Conservation (phyloP, 345 rosid genomes). For the Eucalyptus tenuipes region DNA sequence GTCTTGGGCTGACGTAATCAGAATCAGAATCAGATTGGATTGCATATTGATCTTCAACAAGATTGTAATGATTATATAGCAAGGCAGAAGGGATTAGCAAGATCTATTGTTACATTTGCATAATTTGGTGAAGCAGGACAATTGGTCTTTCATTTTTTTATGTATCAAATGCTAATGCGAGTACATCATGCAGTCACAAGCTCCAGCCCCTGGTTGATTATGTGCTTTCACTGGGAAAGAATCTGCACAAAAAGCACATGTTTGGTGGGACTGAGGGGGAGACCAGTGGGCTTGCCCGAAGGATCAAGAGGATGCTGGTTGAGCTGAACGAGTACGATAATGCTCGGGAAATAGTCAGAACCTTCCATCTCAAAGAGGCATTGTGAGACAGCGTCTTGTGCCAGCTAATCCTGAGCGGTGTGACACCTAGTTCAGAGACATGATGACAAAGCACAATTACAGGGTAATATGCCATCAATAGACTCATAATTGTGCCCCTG, state of each 20-base stretch:
- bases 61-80: neutral
- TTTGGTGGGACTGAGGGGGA: slow-evolving; percentile 45
- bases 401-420: neutral
- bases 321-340: slow-evolving; percentile 80
- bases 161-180: neutral
- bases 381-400: slow-evolving; percentile 14
- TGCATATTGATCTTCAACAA: neutral
- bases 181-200: slow-evolving; percentile 39
- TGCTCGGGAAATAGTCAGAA: slow-evolving; percentile 58
- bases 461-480: neutral
- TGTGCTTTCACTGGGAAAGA: slow-evolving; percentile 36
- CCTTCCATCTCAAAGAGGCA: slow-evolving; percentile 74
- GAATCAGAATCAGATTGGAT: neutral
- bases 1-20: neutral
- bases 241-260: slow-evolving; percentile 39
- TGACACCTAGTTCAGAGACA: neutral
- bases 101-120: neutral
- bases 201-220: slow-evolving; percentile 76
- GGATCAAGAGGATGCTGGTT: slow-evolving; percentile 78
- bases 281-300: slow-evolving; percentile 60
- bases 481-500: neutral
- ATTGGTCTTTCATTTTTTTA: neutral
- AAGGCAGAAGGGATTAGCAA: neutral
- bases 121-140: neutral
- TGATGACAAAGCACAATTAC: neutral